A percentile compares a stretch with the other conserved stretches of the same genome.
Evolutionary conservation across 805 yeast species (phyloP).

Genomic region (Vanderwaltozyma verrucispora): DNA sequence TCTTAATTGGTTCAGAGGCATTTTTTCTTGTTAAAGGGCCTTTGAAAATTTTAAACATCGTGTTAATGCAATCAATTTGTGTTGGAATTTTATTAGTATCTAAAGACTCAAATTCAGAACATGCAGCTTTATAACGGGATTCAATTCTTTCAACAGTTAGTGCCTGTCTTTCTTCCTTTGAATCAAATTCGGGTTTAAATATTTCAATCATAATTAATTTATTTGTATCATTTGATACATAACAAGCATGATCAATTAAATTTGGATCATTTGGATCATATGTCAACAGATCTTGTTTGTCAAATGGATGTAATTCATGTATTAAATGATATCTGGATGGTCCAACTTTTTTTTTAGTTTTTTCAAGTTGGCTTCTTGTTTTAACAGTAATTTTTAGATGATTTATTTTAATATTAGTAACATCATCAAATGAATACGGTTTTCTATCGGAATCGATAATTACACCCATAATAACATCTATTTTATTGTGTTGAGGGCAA

Average conservation of each 20-base stretch:
- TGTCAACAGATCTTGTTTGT: conserved; percentile 19
- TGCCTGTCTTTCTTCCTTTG: conserved; percentile 34
- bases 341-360: conserved; percentile 21
- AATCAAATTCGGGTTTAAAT: conserved; percentile 39
- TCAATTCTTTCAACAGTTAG: conserved; percentile 42
- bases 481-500: conserved; percentile 21
- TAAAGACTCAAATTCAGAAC: conserved; percentile 17
- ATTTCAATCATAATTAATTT: conserved; percentile 44
- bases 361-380: conserved; percentile 18
- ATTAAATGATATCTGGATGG: conserved; percentile 27
- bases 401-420: conserved; percentile 17
- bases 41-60: conserved; percentile 50
- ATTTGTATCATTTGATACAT: conserved; percentile 36
- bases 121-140: conserved; percentile 37
- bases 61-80: conserved; percentile 47
- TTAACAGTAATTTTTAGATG: conserved; percentile 31
- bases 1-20: conserved; percentile 38
- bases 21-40: conserved; percentile 48
- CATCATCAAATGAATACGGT: conserved; percentile 8
- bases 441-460: conserved; percentile 5
- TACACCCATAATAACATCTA: conserved; percentile 26
- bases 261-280: conserved; percentile 24
- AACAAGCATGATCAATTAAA: conserved; percentile 38
- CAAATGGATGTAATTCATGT: conserved; percentile 25
- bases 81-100: conserved; percentile 34